Evolutionary conservation across 2,329 filamentous ascomycete species (phyloP).

Genomic region (Paraphoma chrysanthemicola): DNA sequence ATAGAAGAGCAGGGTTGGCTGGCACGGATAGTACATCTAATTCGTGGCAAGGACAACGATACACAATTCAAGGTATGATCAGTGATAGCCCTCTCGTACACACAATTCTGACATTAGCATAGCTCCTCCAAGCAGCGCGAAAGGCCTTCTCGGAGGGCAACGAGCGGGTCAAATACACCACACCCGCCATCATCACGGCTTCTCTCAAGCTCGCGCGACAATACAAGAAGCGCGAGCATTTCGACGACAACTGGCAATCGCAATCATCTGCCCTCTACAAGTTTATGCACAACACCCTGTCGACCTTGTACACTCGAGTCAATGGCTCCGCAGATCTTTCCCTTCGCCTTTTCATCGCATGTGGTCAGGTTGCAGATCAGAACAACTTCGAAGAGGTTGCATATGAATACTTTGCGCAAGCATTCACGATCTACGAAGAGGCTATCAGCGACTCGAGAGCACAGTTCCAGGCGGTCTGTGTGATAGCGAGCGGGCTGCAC

Average conservation of each 20-base stretch:
- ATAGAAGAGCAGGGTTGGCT: conserved; percentile 98
- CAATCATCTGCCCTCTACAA: conserved; percentile 87
- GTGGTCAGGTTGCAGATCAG: conserved; percentile 91
- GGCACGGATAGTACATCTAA: conserved; percentile 87
- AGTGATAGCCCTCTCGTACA: not conserved
- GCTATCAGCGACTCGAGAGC: conserved; percentile 93
- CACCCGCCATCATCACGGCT: conserved; percentile 87
- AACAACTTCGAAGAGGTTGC: conserved; percentile 93
- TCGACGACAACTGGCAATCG: conserved; percentile 74
- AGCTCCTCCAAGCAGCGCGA: conserved; percentile 83
- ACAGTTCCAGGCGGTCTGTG: conserved; percentile 96
- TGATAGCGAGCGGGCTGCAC: conserved; percentile 88
- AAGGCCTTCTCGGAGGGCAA: conserved; percentile 91
- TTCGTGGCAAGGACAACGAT: conserved; percentile 84
- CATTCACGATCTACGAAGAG: conserved; percentile 98
- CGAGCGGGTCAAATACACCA: conserved; percentile 95
- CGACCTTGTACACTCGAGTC: conserved; percentile 85
- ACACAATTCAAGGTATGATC: conserved; percentile 78
- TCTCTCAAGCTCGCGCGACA: conserved; percentile 87
- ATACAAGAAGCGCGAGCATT: conserved; percentile 91
- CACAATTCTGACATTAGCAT: conserved; percentile 23
- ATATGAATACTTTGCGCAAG: conserved; percentile 98
- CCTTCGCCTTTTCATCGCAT: conserved; percentile 86
- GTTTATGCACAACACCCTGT: conserved; percentile 89
- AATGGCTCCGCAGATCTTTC: conserved; percentile 86